Evolutionary conservation across 768 basidiomycete species (phyloP), one percentile per base, ranked within the genome.

Genomic region (Tulasnella sp.): DNA sequence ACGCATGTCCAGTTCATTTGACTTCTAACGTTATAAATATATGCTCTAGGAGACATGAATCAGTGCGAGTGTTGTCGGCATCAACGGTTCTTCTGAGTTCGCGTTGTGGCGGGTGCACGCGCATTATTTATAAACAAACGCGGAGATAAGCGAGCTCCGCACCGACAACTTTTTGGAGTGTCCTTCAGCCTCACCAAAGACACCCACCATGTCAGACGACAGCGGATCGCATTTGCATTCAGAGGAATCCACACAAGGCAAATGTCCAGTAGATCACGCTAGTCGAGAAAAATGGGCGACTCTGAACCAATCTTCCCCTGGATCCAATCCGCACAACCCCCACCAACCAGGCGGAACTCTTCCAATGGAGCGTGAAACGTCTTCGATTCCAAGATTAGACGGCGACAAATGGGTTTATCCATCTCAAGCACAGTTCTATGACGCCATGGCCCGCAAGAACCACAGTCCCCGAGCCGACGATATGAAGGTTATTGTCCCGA

Each of bases 391-490:
- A 22, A 89, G 90, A 80, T 82, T 85, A 25, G 83, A 86, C 54
- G 89, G 89, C 70, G 87, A 81, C 25, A 79, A 86, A 58, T 99
- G 97, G 97, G 93, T 97, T 69, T 99, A 99, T 83, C 97, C 97
- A 31, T 98, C 97, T 25, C 94, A 98, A 82, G 89, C 92, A n/a
- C 97, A 98, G 84, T 99, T 99, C 87, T 99, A 93, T 83, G 87
- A 92, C n/a, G 97, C 97, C 25, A 96, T 99, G 91, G 88, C 90
- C 76, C 90, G 97, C 77, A 99, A 99, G 85, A 90, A 97, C 80
- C 93, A 97, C 82, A 89, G 91, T 74, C 96, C 96, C 3, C 87
- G 90, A 38, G 87, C 91, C 29, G 82, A 86, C n/a, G 97, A 99
- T 84, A 98, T 99, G 96, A 89, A 88, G 80, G 92, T 93, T 37